These are phyloP conservation scores for Abelmoschus esculentus DNA, from an alignment of 345 rosid species.

Conservation along the genomic window DNA sequence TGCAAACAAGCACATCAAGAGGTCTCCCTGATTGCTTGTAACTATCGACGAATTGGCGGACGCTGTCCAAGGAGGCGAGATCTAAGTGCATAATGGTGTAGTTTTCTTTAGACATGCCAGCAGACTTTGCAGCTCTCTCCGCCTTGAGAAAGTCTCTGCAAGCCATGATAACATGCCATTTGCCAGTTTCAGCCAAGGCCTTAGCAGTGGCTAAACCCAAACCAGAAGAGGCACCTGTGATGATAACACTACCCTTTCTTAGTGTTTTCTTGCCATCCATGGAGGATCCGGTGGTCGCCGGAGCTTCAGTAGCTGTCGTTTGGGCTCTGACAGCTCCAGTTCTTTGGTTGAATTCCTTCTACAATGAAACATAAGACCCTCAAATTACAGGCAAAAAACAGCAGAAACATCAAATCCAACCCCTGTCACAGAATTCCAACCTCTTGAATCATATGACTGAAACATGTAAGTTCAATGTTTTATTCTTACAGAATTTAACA, in stretches of 20 bases:
- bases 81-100: constrained; percentile 91
- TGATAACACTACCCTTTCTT: constrained; percentile 57
- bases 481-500: not conserved
- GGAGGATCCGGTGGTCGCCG: constrained; percentile 33
- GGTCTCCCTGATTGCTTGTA: constrained; percentile 57
- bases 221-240: constrained; percentile 89
- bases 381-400: not conserved
- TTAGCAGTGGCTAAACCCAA: constrained; percentile 78
- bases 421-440: too few relatives aligned
- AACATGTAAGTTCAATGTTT: not conserved
- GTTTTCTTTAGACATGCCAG: constrained; percentile 72
- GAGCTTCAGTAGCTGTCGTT: constrained; percentile 47
- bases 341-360: constrained; percentile 47
- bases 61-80: constrained; percentile 87
- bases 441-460: too few relatives aligned
- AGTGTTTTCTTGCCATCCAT: constrained; percentile 65
- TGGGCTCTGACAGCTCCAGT: constrained; percentile 55
- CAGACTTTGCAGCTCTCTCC: constrained; percentile 78
- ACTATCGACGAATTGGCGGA: constrained; percentile 71
- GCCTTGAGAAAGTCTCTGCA: constrained; percentile 92
- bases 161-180: constrained; percentile 52
- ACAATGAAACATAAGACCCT: not conserved
- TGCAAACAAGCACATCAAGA: constrained; percentile 82
- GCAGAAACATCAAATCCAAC: too few relatives aligned
- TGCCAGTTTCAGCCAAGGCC: constrained; percentile 53